Evolutionary conservation across 1,284 basidiomycete genomes (phyloP).

Genomic region (Somion occarium): DNA sequence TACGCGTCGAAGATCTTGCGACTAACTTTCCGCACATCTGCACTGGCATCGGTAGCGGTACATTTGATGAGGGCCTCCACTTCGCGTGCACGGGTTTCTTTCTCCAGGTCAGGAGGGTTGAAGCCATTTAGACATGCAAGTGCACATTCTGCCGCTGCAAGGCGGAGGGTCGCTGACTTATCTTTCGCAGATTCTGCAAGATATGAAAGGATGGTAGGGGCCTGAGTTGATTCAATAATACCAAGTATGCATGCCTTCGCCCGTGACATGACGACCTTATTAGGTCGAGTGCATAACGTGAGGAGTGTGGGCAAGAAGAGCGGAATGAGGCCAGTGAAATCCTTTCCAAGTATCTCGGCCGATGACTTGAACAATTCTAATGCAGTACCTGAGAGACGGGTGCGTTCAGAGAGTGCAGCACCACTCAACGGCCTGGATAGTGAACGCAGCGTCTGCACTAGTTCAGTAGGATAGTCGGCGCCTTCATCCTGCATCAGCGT

Average conservation of each 20-base stretch:
- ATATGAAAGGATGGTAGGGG: conserved; percentile 62
- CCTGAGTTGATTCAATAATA: conserved; percentile 67
- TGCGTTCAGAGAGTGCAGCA: conserved; percentile 72
- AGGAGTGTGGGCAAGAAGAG: conserved; percentile 69
- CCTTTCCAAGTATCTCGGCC: conserved; percentile 50
- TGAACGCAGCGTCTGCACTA: conserved; percentile 49
- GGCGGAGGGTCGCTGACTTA: conserved; percentile 63
- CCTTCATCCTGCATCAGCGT: conserved; percentile 56
- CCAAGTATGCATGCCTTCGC: conserved; percentile 54
- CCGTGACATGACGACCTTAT: conserved; percentile 73
- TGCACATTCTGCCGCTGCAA: conserved; percentile 60
- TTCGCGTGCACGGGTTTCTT: conserved; percentile 55
- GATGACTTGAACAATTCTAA: conserved; percentile 59
- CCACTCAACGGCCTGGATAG: conserved; percentile 53
- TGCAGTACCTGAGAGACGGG: conserved; percentile 68
- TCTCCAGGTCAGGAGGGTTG: conserved; percentile 72
- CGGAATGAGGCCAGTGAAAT: conserved; percentile 68
- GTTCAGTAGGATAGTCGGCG: conserved; percentile 49
- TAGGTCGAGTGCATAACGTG: conserved; percentile 67
- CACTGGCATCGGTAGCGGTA: conserved; percentile 71
- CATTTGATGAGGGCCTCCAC: conserved; percentile 67
- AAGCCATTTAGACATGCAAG: conserved; percentile 66
- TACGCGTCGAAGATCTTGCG: conserved; percentile 76
- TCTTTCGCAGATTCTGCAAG: conserved; percentile 60
- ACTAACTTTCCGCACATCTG: conserved; percentile 67